These are phyloP conservation scores for Cinnamomum micranthum DNA, from an alignment of 164 flowering plant genomes.

Conservation along the genomic window DNA sequence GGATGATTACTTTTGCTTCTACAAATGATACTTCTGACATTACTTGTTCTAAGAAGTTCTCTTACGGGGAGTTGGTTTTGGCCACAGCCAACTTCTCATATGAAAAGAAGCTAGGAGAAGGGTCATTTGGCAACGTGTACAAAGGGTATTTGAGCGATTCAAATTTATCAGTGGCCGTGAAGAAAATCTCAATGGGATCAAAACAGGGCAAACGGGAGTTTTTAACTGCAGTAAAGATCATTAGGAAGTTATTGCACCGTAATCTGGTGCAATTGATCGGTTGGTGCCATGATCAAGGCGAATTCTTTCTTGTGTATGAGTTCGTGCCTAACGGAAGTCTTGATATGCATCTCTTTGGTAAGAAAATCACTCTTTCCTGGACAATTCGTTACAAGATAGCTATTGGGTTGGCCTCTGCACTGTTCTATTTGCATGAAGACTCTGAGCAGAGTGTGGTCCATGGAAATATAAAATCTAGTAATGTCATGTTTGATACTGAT, in stretches of 20 bases:
- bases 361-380: conserved; percentile 15
- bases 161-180: conserved; percentile 47
- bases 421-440: conserved; percentile 35
- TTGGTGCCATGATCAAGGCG: background rate
- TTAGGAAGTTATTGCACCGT: conserved; percentile 36
- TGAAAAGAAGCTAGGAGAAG: conserved; percentile 49
- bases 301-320: conserved; percentile 35
- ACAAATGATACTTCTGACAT: too few species aligned
- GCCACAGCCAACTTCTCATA: conserved; percentile 44
- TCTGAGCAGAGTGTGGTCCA: conserved; percentile 46
- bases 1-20: too few species aligned
- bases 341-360: conserved; percentile 33
- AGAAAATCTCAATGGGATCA: conserved; percentile 35
- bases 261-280: conserved; percentile 36
- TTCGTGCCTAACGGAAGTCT: conserved; percentile 45
- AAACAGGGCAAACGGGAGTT: conserved; percentile 46
- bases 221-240: conserved; percentile 44
- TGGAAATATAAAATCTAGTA: conserved; percentile 54
- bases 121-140: conserved; percentile 58
- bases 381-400: conserved; percentile 2
- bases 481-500: conserved; percentile 38
- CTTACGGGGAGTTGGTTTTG: conserved; percentile 34
- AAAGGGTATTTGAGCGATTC: conserved; percentile 30
- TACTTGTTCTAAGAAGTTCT: conserved; percentile 20
- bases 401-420: conserved; percentile 7